Conservation (phyloP, 1,139 yeast species). For the Blastobotrys proliferans region DNA sequence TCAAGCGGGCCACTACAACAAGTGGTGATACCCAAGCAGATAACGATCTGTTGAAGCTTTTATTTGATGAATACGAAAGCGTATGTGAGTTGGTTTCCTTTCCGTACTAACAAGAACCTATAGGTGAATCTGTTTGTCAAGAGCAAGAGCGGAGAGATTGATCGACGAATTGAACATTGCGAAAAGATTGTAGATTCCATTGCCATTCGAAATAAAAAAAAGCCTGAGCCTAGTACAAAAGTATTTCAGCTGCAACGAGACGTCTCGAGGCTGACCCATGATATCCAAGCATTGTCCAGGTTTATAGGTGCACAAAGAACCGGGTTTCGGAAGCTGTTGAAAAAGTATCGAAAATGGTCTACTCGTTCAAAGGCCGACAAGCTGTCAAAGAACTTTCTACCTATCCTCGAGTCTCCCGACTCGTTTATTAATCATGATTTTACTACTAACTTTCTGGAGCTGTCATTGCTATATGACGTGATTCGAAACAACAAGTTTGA, state of each 20-base stretch:
- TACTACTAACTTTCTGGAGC: constrained; percentile 58
- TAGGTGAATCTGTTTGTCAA: constrained; percentile 47
- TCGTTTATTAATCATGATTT: constrained; percentile 67
- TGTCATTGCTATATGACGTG: constrained; percentile 56
- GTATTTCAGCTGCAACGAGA: constrained; percentile 33
- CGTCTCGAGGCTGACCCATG: constrained; percentile 48
- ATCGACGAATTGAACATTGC: constrained; percentile 40
- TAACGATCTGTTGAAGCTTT: constrained; percentile 30
- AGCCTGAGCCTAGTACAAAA: constrained; percentile 15
- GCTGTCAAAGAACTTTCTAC: constrained; percentile 33
- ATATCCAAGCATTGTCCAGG: constrained; percentile 65
- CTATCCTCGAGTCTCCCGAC: constrained; percentile 36
- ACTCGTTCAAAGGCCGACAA: constrained; percentile 30
- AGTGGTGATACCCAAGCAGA: constrained; percentile 20
- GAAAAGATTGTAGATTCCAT: constrained; percentile 37
- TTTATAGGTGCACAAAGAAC: constrained; percentile 76
- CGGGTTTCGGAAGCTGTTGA: constrained; percentile 74
- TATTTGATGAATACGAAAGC: constrained; percentile 49
- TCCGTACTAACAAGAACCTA: not conserved
- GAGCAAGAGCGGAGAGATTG: constrained; percentile 62
- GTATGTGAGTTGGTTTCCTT: constrained; percentile 9
- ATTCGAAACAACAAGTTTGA: constrained; percentile 33
- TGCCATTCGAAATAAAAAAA: constrained; percentile 26
- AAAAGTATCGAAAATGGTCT: constrained; percentile 70
- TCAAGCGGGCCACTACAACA: constrained; percentile 47